Conservation (phyloP, 1,284 basidiomycete genomes). For the Boletus semigastroideus region DNA sequence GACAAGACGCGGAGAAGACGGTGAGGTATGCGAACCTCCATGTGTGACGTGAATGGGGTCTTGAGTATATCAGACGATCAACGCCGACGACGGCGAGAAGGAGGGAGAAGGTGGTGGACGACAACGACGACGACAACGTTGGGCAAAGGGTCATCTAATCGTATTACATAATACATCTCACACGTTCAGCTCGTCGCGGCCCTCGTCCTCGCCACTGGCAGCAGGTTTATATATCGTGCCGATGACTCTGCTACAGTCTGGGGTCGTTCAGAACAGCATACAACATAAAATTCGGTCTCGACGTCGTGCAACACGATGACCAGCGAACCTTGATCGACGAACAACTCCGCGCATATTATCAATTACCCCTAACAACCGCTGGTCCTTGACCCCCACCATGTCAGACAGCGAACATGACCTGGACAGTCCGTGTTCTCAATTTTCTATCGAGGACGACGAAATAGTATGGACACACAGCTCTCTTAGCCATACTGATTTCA, state of each 20-base stretch:
- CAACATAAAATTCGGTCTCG: background rate
- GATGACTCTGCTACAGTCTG: too few relatives aligned
- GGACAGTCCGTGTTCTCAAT: slow-evolving; percentile 11
- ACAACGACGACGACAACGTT: slow-evolving; percentile 36
- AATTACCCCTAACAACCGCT: background rate
- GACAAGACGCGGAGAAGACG: slow-evolving; percentile 18
- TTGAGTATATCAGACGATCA: slow-evolving; percentile 2
- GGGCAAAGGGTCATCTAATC: slow-evolving; percentile 47
- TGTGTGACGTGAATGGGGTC: slow-evolving; percentile 19
- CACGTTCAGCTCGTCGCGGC: slow-evolving; percentile 13
- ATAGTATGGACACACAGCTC: slow-evolving; percentile 21
- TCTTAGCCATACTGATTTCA: slow-evolving; percentile 28
- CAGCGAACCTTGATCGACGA: slow-evolving; percentile 10
- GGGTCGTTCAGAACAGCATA: background rate
- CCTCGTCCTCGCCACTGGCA: background rate
- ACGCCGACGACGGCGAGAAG: slow-evolving; percentile 13
- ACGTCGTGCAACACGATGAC: slow-evolving; percentile 11
- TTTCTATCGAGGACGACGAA: slow-evolving; percentile 26
- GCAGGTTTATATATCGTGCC: too few relatives aligned
- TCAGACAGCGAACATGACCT: slow-evolving; percentile 10
- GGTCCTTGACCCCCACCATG: slow-evolving; percentile 11
- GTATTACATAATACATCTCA: slow-evolving; percentile 34
- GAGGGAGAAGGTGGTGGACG: slow-evolving; percentile 9
- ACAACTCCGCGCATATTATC: slow-evolving; percentile 27
- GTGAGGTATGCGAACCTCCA: slow-evolving; percentile 36